phyloP scores from a whole-genome alignment of 1,284 basidiomycete genomes.

The Baeospora myosura region DNA sequence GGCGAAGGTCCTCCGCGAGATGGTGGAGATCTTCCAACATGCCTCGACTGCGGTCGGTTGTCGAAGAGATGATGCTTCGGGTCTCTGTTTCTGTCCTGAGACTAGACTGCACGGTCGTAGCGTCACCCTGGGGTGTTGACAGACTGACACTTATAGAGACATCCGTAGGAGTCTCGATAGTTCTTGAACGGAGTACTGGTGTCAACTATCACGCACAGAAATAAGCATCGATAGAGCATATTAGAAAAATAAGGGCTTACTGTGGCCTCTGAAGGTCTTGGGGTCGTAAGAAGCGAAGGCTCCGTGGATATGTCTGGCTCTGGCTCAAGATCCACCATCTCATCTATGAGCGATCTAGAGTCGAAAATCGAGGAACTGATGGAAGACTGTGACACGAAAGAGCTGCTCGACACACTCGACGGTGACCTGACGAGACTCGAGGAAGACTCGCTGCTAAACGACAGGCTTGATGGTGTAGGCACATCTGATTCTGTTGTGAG shows the following conservation, averaged over 20 bases:
- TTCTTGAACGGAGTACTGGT: too few relatives aligned
- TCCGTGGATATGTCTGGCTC: conserved; percentile 31
- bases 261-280: conserved; percentile 24
- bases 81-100: conserved; percentile 45
- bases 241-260: conserved; percentile 24
- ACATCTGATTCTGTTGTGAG: conserved; percentile 24
- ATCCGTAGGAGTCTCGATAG: conserved; percentile 27
- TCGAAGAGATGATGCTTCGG: conserved; percentile 12
- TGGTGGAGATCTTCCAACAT: conserved; percentile 60
- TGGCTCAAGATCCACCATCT: conserved; percentile 12
- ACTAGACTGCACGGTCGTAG: conserved; percentile 48
- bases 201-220: conserved; percentile 2
- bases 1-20: conserved; percentile 57
- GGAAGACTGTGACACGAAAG: conserved; percentile 28
- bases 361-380: conserved; percentile 29
- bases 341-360: conserved; percentile 23
- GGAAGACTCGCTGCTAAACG: conserved; percentile 19
- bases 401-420: conserved; percentile 24
- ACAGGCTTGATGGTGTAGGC: conserved; percentile 25
- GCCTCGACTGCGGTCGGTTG: conserved; percentile 31
- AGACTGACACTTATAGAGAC: conserved; percentile 51
- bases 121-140: conserved; percentile 54
- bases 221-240: conserved; percentile 4
- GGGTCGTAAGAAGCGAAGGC: conserved; percentile 47
- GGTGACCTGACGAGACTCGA: conserved; percentile 20